Evolutionary conservation across 495 filamentous ascomycete genomes (phyloP), one percentile per base, ranked within the genome.

Genomic region (Trichoderma orchidacearum): DNA sequence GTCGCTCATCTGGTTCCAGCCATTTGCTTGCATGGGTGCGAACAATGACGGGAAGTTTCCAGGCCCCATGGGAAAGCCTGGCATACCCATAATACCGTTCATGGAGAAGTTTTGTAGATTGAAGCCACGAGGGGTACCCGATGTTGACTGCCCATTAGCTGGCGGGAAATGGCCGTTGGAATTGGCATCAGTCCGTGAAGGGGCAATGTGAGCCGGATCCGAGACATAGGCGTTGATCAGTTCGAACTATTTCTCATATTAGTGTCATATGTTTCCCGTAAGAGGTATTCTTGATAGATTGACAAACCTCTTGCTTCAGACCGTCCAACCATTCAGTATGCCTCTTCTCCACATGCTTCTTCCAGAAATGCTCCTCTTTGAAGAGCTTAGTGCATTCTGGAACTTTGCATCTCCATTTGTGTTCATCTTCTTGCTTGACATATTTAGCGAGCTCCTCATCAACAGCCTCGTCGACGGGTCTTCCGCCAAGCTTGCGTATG

Each of bases 281-380:
- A 36, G 17, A 7, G 17, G 27, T 5, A 8, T 18, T n/a, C n/a
- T n/a, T n/a, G n/a, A n/a, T n/a, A n/a, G n/a, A n/a, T n/a, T n/a
- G 7, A 74, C 82, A 77, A 78, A 95, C 93, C 73, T 95, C 89
- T 64, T 81, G 80, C 70, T 83, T 84, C 64, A 96, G 76, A 54
- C 74, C 80, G 12, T 91, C 84, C 53, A 85, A 80, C 89, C 89
- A 99, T 56, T 96, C 92, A 0, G 77, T 60, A 65, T 99, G 93
- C 30, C 95, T 85, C 72, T 98, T 98, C 68, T 96, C 94, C 18
- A 97, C 81, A 62, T 99, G 93, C 73, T 99, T 99, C 60, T 82
- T 84, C 93, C 93, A 99, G 68, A 97, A 99, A 59, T 85, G 78
- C 5, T 95, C 85, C 30, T 91, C 94, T 69, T 96, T 96, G 81